Evolutionary conservation across 768 basidiomycete genomes (phyloP).

Genomic region (Lepiota brunneoincarnata): DNA sequence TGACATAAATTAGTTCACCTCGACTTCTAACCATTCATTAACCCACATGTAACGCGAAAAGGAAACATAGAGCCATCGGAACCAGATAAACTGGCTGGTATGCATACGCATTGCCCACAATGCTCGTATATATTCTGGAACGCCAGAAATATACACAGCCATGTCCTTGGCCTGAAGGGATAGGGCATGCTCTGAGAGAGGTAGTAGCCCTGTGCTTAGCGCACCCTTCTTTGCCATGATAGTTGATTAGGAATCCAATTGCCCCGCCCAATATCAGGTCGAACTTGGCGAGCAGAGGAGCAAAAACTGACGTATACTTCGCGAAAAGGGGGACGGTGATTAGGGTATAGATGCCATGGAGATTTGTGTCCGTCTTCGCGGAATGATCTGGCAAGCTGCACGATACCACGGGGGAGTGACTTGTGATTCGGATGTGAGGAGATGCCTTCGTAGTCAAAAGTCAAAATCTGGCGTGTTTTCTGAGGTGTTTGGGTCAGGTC

Average conservation of each 20-base stretch:
- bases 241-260: neutral
- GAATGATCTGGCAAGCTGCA: slow-evolving; percentile 35
- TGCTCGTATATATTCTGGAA: slow-evolving; percentile 51
- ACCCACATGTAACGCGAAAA: slow-evolving; percentile 94
- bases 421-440: slow-evolving; percentile 88
- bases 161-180: slow-evolving; percentile 8
- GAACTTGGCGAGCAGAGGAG: slow-evolving; percentile 48
- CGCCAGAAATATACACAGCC: slow-evolving; percentile 56
- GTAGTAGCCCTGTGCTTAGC: slow-evolving; percentile 1
- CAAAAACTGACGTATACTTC: slow-evolving; percentile 66
- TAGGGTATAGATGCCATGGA: slow-evolving; percentile 55
- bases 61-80: slow-evolving; percentile 77
- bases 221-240: slow-evolving; percentile 17
- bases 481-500: neutral
- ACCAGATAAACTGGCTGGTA: slow-evolving; percentile 80
- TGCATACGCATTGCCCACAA: slow-evolving; percentile 73
- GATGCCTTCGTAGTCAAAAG: slow-evolving; percentile 76
- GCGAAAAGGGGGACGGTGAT: slow-evolving; percentile 49
- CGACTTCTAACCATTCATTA: slow-evolving; percentile 71
- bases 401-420: slow-evolving; percentile 59
- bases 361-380: slow-evolving; percentile 19
- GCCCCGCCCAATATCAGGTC: slow-evolving; percentile 25
- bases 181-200: neutral
- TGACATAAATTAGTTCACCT: neutral
- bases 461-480: slow-evolving; percentile 65